A percentile compares a stretch with the other conserved stretches of the same genome.
These are phyloP conservation scores for Fusarium sp. DNA, from an alignment of 2,329 filamentous ascomycete genomes.

Conservation along the genomic window DNA sequence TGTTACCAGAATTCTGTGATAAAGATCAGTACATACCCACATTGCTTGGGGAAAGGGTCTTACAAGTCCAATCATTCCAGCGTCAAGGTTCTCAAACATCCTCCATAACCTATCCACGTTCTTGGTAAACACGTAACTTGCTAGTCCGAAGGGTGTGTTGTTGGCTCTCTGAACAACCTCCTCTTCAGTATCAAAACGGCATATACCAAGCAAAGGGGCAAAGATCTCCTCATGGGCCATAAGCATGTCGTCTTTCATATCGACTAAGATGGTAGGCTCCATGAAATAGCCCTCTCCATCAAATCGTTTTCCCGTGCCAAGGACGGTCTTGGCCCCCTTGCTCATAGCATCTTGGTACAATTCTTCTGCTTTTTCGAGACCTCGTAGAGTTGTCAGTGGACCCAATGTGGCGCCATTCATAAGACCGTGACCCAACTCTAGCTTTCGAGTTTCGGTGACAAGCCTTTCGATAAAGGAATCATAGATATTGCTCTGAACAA, in stretches of 20 bases:
- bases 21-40: not conserved
- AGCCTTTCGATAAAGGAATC: slow-evolving; percentile 48
- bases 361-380: slow-evolving; percentile 10
- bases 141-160: slow-evolving; percentile 19
- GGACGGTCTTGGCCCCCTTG: not conserved
- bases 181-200: slow-evolving; percentile 22
- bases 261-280: slow-evolving; percentile 21
- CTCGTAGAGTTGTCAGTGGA: slow-evolving; percentile 14
- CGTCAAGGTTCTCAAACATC: slow-evolving; percentile 28
- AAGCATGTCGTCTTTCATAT: slow-evolving; percentile 9
- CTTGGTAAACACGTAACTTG: slow-evolving; percentile 29
- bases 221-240: slow-evolving; percentile 31
- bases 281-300: slow-evolving; percentile 12
- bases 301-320: not conserved
- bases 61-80: slow-evolving; percentile 33
- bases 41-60: accelerated
- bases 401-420: not conserved
- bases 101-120: slow-evolving; percentile 25
- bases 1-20: slow-evolving; percentile 1
- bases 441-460: not conserved
- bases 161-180: slow-evolving; percentile 28
- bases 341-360: slow-evolving; percentile 18
- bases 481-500: slow-evolving; percentile 68
- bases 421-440: slow-evolving; percentile 4
- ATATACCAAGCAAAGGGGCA: slow-evolving; percentile 21